Base-by-base conservation (phyloP, 2,329 filamentous ascomycete species). In the Daldinia sp. region DNA sequence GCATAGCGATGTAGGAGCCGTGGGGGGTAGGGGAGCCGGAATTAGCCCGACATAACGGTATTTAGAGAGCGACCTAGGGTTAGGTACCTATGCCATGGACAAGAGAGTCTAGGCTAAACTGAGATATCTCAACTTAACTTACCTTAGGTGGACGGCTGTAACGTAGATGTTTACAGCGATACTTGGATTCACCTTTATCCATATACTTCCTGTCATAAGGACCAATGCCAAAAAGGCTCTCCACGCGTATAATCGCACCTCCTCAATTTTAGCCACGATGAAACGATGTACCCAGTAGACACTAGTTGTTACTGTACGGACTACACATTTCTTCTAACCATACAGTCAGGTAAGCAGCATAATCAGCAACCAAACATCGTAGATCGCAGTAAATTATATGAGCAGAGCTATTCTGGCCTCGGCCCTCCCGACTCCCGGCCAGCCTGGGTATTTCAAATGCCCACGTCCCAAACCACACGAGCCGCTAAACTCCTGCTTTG, bases 371-470 rank as follows among this genome's bases (percentile, higher is more conserved):
- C 2, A 2, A 3, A 6, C 11, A 21, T 55, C 19, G 9, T 4
- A 5, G 11, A 23, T 34, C 27, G 29, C 30, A 30, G 10, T 49
- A 32, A 32, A 49, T 49, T 30, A n/a, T 9, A 32, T 32, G 47
- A 32, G 27, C 27, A 9, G 45, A 48, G 45, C 39, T 45, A 45
- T 45, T 45, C 39, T 45, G 39, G 13, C 39, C 11, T 7, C 13
- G 39, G 21, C 13, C 45, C n/a, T 48, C 45, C 45, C 27, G 19
- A 32, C n/a, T 48, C n/a, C 39, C 21, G 29, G 29, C 32, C 54
- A 58, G 45, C 41, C 37, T 45, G 32, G 59, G 59, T 48, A 48
- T 48, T 48, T 48, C 11, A 15, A 27, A 45, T 34, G 15, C 29
- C 29, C 45, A 11, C 30, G 21, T 54, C 35, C 13, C 10, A 19